Evolutionary conservation across 306 rosid genomes (phyloP).

Genomic region (Canavalia ensiformis): DNA sequence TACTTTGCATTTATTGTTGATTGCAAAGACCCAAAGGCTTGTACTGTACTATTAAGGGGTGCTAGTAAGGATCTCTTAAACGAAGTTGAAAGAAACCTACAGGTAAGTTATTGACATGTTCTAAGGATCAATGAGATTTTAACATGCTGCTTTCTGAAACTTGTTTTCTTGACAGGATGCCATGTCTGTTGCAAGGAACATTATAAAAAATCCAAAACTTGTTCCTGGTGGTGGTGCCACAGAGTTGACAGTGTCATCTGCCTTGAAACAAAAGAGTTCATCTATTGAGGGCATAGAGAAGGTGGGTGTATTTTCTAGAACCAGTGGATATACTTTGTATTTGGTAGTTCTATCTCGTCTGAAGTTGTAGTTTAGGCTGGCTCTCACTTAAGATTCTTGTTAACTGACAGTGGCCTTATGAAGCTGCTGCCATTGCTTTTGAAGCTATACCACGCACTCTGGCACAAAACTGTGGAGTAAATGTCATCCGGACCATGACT

Average conservation of each 20-base stretch:
- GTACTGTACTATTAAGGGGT: slow-evolving; percentile 85
- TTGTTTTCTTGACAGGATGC: slow-evolving; percentile 75
- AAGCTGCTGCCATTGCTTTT: slow-evolving; percentile 98
- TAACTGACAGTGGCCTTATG: slow-evolving; percentile 93
- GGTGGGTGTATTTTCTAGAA: slow-evolving; percentile 58
- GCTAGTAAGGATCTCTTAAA: slow-evolving; percentile 93
- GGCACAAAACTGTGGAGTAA: slow-evolving; percentile 98
- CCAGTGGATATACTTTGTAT: slow-evolving; percentile 5
- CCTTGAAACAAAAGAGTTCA: slow-evolving; percentile 95
- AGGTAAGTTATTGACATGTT: slow-evolving; percentile 57
- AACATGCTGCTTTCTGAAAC: slow-evolving; percentile 46
- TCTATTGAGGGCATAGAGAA: slow-evolving; percentile 96
- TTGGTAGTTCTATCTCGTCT: slow-evolving; percentile 29
- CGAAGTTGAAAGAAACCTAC: slow-evolving; percentile 93
- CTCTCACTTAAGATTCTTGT: slow-evolving; percentile 45
- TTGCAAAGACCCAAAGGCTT: slow-evolving; percentile 94
- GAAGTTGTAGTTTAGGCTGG: slow-evolving; percentile 23
- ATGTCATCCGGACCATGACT: slow-evolving; percentile 96
- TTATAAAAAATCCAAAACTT: slow-evolving; percentile 89
- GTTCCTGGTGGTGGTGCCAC: slow-evolving; percentile 98
- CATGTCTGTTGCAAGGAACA: slow-evolving; percentile 92
- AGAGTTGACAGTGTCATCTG: slow-evolving; percentile 92
- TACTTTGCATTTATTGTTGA: slow-evolving; percentile 82
- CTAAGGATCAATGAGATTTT: not conserved
- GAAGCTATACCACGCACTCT: slow-evolving; percentile 97